Base-by-base conservation (phyloP, 1,139 yeast species). In the Candida frijolesensis region DNA sequence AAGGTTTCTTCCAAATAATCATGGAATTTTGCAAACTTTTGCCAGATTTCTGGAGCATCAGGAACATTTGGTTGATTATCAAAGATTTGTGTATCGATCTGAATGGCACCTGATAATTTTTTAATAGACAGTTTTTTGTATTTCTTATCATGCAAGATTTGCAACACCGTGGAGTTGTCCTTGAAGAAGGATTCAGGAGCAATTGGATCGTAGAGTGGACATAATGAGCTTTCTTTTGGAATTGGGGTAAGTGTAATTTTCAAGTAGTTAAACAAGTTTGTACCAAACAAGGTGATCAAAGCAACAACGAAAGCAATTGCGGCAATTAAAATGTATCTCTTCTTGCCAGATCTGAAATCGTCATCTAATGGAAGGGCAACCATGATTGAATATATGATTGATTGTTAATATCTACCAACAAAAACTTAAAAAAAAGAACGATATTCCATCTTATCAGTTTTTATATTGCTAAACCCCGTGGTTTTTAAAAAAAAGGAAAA, bases 1-100 rank as follows among this genome's bases (percentile, higher is more conserved):
- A 85, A 89, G 0, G 86, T 73, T 25, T 67, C 54, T 49, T 74
- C 71, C 55, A 89, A 71, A 60, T 78, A 86, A 11, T 68, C 58
- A 55, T 85, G 89, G 57, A 88, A 80, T n/a, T 71, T 63, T 34
- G 62, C 61, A 58, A 87, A 85, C 44, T 74, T 72, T 2, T 57
- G 53, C 77, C 79, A 75, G 19, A 63, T 63, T 44, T 66, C 70
- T 2, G 78, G 78, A 9, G 62, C 65, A 18, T 70, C 73, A 19
- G 58, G 60, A 2, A 71, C 76, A 53, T 71, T 65, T 58, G 84
- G 83, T 43, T 70, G 77, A 50, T 71, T 65, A 57, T 80, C 84
- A 51, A 60, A 66, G 35, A 77, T 68, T 50, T 71, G 76, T 10
- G 84, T 79, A 51, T 75, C 76, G 42, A 76, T 63, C 57, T 72